A percentile compares a stretch with the other conserved stretches of the same genome.
Evolutionary conservation across 768 basidiomycete genomes (phyloP).

Genomic region (Boletus barrowsii): DNA sequence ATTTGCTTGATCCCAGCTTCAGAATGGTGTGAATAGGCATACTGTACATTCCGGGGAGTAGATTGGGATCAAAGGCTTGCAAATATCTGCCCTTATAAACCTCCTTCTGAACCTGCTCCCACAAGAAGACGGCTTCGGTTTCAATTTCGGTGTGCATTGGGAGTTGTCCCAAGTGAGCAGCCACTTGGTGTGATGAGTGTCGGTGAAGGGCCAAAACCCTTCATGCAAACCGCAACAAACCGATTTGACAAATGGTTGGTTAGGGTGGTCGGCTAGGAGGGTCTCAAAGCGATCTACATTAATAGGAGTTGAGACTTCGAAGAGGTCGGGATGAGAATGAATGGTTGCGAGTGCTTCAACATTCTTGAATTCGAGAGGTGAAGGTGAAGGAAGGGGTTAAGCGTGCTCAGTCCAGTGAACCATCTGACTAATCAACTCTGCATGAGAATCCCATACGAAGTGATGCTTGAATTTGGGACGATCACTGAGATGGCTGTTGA

Average conservation of each 20-base stretch:
- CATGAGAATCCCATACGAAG: background rate
- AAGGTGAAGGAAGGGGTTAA: background rate
- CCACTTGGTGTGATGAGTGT: conserved; percentile 14
- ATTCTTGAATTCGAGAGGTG: background rate
- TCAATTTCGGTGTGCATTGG: background rate
- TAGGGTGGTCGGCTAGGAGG: conserved; percentile 35
- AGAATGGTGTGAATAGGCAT: conserved; percentile 39
- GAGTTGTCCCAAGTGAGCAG: background rate
- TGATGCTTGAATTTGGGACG: background rate
- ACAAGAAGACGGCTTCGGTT: background rate
- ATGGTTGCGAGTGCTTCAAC: background rate
- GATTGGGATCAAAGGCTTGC: conserved; percentile 20
- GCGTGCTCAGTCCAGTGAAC: background rate
- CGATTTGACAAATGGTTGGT: conserved; percentile 35
- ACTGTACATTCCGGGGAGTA: conserved; percentile 40
- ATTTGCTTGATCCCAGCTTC: conserved; percentile 39
- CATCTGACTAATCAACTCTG: background rate
- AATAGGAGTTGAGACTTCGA: conserved; percentile 38
- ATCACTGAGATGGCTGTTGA: background rate
- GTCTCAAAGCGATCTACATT: conserved; percentile 20
- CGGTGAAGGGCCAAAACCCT: conserved; percentile 46
- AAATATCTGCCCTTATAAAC: background rate
- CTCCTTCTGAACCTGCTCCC: background rate
- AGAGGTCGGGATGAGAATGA: conserved; percentile 25
- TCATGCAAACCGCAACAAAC: conserved; percentile 28